Base-by-base conservation (phyloP, 352 stramenopile species). In the Pythium plurisporium region DNA sequence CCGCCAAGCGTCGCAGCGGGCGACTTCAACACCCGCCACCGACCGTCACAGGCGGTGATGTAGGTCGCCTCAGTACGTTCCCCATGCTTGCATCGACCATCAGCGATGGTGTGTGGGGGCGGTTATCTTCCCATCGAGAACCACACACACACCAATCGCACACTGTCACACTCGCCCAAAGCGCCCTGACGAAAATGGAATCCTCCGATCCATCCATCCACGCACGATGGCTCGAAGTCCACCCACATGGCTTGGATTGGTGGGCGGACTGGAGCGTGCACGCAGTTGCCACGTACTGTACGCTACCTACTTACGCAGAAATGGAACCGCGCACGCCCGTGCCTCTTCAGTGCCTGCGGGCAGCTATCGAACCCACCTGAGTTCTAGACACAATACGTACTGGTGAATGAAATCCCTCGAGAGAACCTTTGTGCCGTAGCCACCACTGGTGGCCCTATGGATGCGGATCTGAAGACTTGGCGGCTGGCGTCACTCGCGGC, bases 171-270 rank as follows among this genome's bases (percentile, higher is more conserved):
- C 15, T 17, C n/a, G n/a, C n/a, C n/a, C n/a, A n/a, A n/a, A n/a
- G 22, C 19, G 22, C 23, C 17, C 42, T 9, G 45, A n/a, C 45
- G 45, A 53, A 53, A 53, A 53, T 53, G 45, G 45, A 53, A 53
- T n/a, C 29, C 17, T 15, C 15, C 15, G 8, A 7, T 26, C n/a
- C 38, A 20, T 44, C n/a, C 17, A 9, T 44, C 34, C 6, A 11
- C 6, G 12, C 36, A 19, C 6, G 36, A 10, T 41, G 8, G 31
- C 31, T 37, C 31, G 31, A n/a, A n/a, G n/a, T n/a, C n/a, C n/a
- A n/a, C 31, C 14, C 31, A 8, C 14, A 14, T 14, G 31, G 14
- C 31, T 37, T 37, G 8, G 14, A 14, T 14, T 41, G 36, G 36
- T n/a, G 12, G 17, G 36, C 36, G 11, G 20, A 41, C 20, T 37